Evolutionary conservation across 108 stramenopile species (phyloP).

Genomic region (Cyclotella choctawhatcheeana): DNA sequence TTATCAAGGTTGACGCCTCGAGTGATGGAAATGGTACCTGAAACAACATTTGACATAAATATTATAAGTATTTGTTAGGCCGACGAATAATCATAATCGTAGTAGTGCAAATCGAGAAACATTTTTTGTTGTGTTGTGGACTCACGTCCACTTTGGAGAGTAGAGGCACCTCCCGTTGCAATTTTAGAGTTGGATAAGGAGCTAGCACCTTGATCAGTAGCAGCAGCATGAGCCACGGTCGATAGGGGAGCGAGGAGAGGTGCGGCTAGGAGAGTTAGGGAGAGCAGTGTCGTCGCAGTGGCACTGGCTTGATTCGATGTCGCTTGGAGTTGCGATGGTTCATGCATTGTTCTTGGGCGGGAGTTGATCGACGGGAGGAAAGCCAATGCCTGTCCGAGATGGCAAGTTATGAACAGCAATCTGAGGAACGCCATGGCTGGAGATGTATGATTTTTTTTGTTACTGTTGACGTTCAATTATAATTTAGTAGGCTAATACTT

Average conservation of each 20-base stretch:
- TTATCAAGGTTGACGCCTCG: slow-evolving; percentile 40
- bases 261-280: slow-evolving; percentile 16
- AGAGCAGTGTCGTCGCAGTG: slow-evolving; percentile 20
- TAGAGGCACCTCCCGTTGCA: slow-evolving; percentile 86
- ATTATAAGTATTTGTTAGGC: background rate
- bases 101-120: slow-evolving; percentile 80
- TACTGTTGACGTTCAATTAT: too few species aligned
- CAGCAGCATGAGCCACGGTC: slow-evolving; percentile 3
- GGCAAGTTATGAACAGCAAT: slow-evolving; percentile 5
- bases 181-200: slow-evolving; percentile 78
- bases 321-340: background rate
- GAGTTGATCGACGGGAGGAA: background rate
- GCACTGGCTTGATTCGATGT: slow-evolving; percentile 1
- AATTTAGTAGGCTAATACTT: too few species aligned
- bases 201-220: slow-evolving; percentile 57
- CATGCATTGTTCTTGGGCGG: background rate
- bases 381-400: background rate
- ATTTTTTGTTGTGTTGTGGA: slow-evolving; percentile 86
- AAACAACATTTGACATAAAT: too few species aligned
- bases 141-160: slow-evolving; percentile 85
- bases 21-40: slow-evolving; percentile 93
- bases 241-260: slow-evolving; percentile 10
- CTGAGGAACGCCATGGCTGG: background rate
- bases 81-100: background rate
- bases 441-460: background rate